These are phyloP conservation scores for Suillus weaverae DNA, from an alignment of 768 basidiomycete genomes.

Conservation along the genomic window DNA sequence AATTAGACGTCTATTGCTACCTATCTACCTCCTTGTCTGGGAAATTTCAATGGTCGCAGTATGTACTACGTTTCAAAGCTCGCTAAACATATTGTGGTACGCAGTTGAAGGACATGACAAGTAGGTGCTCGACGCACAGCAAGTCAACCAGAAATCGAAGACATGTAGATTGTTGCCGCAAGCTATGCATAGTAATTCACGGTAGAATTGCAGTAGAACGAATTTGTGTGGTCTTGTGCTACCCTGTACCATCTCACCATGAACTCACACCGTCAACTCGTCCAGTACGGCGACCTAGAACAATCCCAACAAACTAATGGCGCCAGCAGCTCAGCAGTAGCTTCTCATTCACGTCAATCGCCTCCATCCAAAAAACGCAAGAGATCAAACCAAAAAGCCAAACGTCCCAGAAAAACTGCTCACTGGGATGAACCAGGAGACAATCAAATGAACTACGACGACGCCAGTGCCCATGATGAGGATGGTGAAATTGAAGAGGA, in stretches of 20 bases:
- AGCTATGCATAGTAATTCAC: not conserved
- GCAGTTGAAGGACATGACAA: too few relatives aligned
- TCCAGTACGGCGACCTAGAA: conserved; percentile 26
- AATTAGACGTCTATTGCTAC: too few relatives aligned
- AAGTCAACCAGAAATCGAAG: not conserved
- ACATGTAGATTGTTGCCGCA: not conserved
- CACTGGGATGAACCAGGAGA: conserved; percentile 47
- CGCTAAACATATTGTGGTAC: too few relatives aligned
- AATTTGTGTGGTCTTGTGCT: not conserved
- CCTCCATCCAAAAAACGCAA: conserved; percentile 58
- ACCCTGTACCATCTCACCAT: conserved; percentile 12
- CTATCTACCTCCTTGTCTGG: too few relatives aligned
- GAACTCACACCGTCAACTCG: conserved; percentile 21
- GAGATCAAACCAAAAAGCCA: conserved; percentile 27
- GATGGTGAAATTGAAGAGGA: conserved; percentile 38
- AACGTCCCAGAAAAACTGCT: conserved; percentile 27
- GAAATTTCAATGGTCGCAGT: too few relatives aligned
- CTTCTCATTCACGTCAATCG: conserved; percentile 11
- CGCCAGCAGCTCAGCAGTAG: conserved; percentile 9
- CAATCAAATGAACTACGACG: conserved; percentile 30
- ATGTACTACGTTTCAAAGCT: too few relatives aligned
- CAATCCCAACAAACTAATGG: conserved; percentile 2
- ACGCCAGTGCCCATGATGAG: conserved; percentile 24
- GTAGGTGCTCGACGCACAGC: too few relatives aligned
- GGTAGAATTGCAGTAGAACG: not conserved